phyloP scores from a whole-genome alignment of 1,284 basidiomycete genomes.

The Neolentinus lepideus region DNA sequence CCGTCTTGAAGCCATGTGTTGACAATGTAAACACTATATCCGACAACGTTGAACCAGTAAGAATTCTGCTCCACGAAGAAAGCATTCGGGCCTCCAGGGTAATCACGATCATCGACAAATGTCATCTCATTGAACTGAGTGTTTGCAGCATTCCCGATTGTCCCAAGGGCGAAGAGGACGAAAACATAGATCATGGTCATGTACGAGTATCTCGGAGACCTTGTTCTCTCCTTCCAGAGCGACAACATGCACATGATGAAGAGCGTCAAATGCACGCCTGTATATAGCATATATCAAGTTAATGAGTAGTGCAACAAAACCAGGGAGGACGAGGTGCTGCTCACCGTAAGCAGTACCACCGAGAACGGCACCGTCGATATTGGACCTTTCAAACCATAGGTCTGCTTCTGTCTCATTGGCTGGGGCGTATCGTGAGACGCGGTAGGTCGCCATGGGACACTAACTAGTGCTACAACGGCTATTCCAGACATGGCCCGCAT shows the following conservation, averaged over 20 bases:
- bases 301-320: background rate
- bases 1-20: conserved; percentile 5
- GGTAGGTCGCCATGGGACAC: background rate
- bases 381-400: background rate
- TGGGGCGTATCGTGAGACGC: background rate
- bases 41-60: background rate
- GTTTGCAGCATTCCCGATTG: conserved; percentile 14
- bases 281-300: background rate
- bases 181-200: conserved; percentile 9
- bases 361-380: background rate
- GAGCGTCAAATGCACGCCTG: conserved; percentile 6
- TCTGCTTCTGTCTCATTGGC: conserved; percentile 2
- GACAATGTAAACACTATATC: conserved; percentile 3
- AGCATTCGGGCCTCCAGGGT: conserved; percentile 18
- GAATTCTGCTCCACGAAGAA: conserved; percentile 7
- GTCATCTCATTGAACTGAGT: conserved; percentile 15
- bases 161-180: conserved; percentile 15
- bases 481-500: too few relatives aligned
- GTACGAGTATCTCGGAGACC: conserved; percentile 1
- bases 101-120: conserved; percentile 19
- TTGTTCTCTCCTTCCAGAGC: background rate
- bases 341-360: background rate
- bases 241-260: conserved; percentile 6
- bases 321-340: background rate
- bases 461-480: too few relatives aligned